These are phyloP conservation scores for Syzygium aromaticum DNA, from an alignment of 345 rosid genomes.

Conservation along the genomic window DNA sequence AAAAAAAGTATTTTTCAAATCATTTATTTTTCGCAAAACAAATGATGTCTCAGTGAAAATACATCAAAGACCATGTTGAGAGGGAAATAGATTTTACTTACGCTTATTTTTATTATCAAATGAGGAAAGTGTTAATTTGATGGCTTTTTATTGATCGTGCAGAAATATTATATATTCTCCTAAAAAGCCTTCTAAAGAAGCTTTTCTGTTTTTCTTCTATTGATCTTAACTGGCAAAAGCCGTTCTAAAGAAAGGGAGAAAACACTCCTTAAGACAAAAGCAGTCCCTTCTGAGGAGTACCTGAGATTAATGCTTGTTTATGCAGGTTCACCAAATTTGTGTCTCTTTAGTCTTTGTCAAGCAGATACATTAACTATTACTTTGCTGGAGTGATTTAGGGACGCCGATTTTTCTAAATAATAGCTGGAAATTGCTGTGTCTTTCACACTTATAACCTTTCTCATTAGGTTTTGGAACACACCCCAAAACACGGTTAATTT, in stretches of 20 bases:
- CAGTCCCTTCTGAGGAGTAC: neutral
- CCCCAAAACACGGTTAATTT: fast-evolving
- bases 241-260: neutral
- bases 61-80: neutral
- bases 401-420: neutral
- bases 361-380: neutral
- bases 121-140: neutral
- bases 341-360: neutral
- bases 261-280: neutral
- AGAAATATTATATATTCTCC: neutral
- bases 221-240: neutral
- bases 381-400: neutral
- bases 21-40: neutral
- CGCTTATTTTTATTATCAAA: neutral
- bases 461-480: neutral
- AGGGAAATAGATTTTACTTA: neutral
- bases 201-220: no score
- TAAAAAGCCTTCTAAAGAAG: neutral
- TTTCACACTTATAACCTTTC: no score
- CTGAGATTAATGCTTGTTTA: neutral
- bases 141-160: neutral
- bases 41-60: neutral
- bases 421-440: neutral
- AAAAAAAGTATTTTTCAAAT: neutral
- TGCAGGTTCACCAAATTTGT: neutral